These are phyloP conservation scores for Oryza brachyantha DNA, from an alignment of 176 grass and related monocot genomes.

Conservation along the genomic window DNA sequence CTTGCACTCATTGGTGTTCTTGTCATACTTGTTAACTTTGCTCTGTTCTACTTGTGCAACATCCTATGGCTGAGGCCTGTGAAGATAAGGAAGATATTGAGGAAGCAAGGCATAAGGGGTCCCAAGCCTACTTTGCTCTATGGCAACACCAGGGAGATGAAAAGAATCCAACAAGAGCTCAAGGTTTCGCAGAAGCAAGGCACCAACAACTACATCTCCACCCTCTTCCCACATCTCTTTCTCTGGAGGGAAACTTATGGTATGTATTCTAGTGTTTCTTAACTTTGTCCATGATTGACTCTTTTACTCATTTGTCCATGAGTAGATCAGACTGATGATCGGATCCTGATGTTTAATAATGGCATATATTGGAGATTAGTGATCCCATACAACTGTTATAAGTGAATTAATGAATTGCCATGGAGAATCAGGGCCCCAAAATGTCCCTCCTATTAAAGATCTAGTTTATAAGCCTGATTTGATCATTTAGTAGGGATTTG, in stretches of 20 bases:
- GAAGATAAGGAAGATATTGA: conserved; percentile 55
- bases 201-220: conserved; percentile 36
- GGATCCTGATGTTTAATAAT: conserved; percentile 8
- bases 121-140: conserved; percentile 55
- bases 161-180: conserved; percentile 44
- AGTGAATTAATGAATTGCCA: background rate
- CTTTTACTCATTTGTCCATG: background rate
- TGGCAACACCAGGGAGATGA: conserved; percentile 70
- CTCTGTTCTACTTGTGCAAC: conserved; percentile 42
- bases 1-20: conserved; percentile 1
- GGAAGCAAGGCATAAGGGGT: conserved; percentile 65
- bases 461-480: background rate
- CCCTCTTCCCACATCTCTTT: conserved; percentile 57
- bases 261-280: conserved; percentile 28
- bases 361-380: background rate
- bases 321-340: background rate
- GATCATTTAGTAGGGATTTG: background rate
- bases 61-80: conserved; percentile 36
- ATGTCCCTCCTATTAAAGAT: background rate
- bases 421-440: background rate
- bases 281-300: background rate
- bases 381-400: background rate
- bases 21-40: conserved; percentile 26
- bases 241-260: conserved; percentile 64
- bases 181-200: conserved; percentile 9